Evolutionary conservation across 768 basidiomycete genomes (phyloP).

Genomic region (Calocera viscosa): DNA sequence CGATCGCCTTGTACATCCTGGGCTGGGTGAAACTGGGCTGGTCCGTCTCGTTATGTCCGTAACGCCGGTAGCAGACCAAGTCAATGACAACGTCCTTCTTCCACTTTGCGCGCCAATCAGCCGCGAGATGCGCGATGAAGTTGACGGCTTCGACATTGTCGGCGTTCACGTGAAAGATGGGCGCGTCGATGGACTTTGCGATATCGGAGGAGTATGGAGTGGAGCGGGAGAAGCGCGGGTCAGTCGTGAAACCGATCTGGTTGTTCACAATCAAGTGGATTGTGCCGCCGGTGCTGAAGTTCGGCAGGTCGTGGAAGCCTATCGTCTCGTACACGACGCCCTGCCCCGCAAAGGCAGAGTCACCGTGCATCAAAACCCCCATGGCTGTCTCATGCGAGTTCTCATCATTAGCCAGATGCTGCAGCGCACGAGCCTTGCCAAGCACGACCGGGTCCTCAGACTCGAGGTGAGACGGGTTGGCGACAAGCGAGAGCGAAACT

Average conservation of each 20-base stretch:
- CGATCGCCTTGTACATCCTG: conserved; percentile 94
- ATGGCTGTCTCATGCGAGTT: conserved; percentile 70
- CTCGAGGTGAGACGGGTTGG: conserved; percentile 96
- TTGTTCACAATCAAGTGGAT: conserved; percentile 99
- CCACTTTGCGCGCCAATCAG: conserved; percentile 95
- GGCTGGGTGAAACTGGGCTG: conserved; percentile 99
- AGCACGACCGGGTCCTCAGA: conserved; percentile 95
- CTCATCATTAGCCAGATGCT: conserved; percentile 87
- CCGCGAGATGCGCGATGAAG: conserved; percentile 95
- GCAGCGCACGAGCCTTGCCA: conserved; percentile 94
- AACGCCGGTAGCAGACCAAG: conserved; percentile 95
- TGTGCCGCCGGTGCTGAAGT: conserved; percentile 94
- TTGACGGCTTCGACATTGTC: conserved; percentile 98
- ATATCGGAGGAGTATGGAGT: conserved; percentile 97
- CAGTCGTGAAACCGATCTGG: conserved; percentile 98
- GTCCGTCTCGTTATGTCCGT: conserved; percentile 98
- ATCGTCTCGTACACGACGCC: conserved; percentile 99
- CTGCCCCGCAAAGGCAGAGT: conserved; percentile 96
- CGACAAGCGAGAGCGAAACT: conserved; percentile 91
- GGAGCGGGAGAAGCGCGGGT: conserved; percentile 92
- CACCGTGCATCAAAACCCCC: conserved; percentile 91
- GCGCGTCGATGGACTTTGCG: conserved; percentile 94
- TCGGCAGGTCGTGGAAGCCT: conserved; percentile 91
- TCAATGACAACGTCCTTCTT: conserved; percentile 98
- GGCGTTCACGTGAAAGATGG: conserved; percentile 99